phyloP scores from a whole-genome alignment of 805 yeast species.

The Kuraishia hungarica region DNA sequence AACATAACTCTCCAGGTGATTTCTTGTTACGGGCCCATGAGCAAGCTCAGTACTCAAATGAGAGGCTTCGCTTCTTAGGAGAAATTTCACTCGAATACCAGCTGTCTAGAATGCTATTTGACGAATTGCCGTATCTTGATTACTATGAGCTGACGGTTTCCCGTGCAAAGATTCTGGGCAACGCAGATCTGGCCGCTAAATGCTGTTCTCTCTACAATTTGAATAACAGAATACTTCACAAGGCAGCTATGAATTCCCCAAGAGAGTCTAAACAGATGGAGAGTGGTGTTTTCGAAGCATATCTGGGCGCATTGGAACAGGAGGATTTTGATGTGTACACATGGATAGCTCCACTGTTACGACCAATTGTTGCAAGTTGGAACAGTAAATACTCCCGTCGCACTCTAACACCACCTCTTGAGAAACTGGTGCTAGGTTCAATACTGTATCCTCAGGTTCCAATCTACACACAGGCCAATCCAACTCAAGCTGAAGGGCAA shows the following conservation, averaged over 20 bases:
- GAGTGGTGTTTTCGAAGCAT: not conserved
- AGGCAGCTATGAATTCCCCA: not conserved
- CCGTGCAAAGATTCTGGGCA: not conserved
- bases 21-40: not conserved
- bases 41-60: not conserved
- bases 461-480: not conserved
- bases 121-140: not conserved
- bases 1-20: not conserved
- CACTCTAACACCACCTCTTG: not conserved
- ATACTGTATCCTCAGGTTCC: not conserved
- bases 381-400: not conserved
- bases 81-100: not conserved
- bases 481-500: not conserved
- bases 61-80: not conserved
- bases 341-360: not conserved
- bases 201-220: not conserved
- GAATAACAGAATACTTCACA: not conserved
- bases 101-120: not conserved
- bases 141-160: not conserved
- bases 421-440: not conserved
- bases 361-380: not conserved
- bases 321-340: not conserved
- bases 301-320: not conserved
- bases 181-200: not conserved
- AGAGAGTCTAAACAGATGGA: not conserved